A percentile compares a stretch with the other conserved stretches of the same genome.
These are phyloP conservation scores for Oryza longistaminata DNA, from an alignment of 176 grass and related monocot species.

Conservation along the genomic window DNA sequence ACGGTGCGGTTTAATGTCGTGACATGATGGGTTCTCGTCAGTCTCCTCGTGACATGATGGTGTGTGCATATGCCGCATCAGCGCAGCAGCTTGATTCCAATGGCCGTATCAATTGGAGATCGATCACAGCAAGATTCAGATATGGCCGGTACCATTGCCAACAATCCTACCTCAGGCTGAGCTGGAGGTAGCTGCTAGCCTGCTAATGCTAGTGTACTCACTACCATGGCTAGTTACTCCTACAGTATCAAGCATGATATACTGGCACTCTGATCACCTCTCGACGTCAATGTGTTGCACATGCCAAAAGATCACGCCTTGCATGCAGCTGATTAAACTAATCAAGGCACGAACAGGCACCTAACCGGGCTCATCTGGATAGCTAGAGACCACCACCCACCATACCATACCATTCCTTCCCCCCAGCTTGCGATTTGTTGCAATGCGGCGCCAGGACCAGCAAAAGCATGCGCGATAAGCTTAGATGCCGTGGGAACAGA, in stretches of 20 bases:
- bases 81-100: neutral
- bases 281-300: slow-evolving; percentile 38
- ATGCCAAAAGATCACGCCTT: slow-evolving; percentile 27
- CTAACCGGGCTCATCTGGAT: neutral
- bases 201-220: no score
- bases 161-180: neutral
- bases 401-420: neutral
- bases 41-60: neutral
- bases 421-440: neutral
- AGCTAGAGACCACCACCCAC: neutral
- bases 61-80: neutral
- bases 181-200: slow-evolving; percentile 1
- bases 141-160: neutral
- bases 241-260: neutral
- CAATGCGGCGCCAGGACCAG: neutral
- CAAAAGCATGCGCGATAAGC: neutral
- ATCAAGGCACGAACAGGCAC: neutral
- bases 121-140: neutral
- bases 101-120: neutral
- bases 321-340: slow-evolving; percentile 31
- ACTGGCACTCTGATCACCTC: neutral
- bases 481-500: neutral
- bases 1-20: no score
- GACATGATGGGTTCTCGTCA: neutral
- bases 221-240: neutral